Percentiles rank a stretch among this genome's conserved stretches.
These are phyloP conservation scores for Fragilariopsis cylindrus DNA, from an alignment of 108 stramenopile species.

Conservation along the genomic window DNA sequence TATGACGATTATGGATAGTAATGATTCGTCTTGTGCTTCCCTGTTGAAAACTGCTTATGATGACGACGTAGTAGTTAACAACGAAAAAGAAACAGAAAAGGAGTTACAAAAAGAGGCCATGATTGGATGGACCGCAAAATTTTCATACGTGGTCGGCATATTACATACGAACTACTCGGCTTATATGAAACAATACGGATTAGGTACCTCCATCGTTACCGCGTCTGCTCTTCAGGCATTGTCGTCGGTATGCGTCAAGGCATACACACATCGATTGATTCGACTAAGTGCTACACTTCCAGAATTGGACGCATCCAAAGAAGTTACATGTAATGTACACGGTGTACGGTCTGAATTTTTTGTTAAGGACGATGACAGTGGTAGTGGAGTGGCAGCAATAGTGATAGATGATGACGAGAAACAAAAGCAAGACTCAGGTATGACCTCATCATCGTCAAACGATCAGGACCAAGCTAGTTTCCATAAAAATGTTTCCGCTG, in stretches of 20 bases:
- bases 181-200: constrained; percentile 76
- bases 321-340: constrained; percentile 92
- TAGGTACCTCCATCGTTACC: constrained; percentile 60
- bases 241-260: constrained; percentile 66
- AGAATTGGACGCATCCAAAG: constrained; percentile 62
- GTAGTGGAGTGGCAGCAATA: background rate
- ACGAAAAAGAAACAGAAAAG: constrained; percentile 1
- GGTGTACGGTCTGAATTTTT: constrained; percentile 89
- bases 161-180: constrained; percentile 93
- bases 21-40: background rate
- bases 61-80: background rate
- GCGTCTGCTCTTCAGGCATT: constrained; percentile 75
- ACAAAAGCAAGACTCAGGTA: background rate
- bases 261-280: constrained; percentile 87
- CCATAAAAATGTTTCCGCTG: background rate
- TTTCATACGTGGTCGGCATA: constrained; percentile 91
- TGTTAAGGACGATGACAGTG: constrained; percentile 29
- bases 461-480: background rate
- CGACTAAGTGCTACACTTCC: constrained; percentile 75
- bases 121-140: constrained; percentile 84
- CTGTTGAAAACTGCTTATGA: background rate
- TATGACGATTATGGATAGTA: background rate
- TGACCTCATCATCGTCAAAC: background rate
- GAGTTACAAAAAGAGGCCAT: constrained; percentile 26
- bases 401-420: background rate